phyloP scores from a whole-genome alignment of 2,329 filamentous ascomycete genomes.

The Bipolaris oryzae region DNA sequence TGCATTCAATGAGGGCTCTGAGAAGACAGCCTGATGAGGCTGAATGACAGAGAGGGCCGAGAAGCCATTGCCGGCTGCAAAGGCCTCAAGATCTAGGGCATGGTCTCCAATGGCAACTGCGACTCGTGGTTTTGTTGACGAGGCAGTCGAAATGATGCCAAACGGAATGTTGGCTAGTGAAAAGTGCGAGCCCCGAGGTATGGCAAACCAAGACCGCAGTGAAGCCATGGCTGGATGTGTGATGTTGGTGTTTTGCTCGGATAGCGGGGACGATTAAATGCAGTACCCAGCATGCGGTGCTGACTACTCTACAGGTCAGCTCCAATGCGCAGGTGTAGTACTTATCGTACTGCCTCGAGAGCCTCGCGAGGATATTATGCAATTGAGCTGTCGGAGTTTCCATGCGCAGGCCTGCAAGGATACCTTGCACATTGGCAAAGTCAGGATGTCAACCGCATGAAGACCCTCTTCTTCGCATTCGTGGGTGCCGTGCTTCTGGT shows the following conservation, averaged over 20 bases:
- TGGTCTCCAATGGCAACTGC: constrained; percentile 76
- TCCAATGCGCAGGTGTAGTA: not conserved
- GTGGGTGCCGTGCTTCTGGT: constrained; percentile 4
- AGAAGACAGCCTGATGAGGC: constrained; percentile 66
- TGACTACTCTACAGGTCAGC: not conserved
- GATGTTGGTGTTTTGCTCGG: not conserved
- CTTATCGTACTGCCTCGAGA: not conserved
- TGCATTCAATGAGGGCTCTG: constrained; percentile 69
- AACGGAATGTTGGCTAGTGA: constrained; percentile 83
- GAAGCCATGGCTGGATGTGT: constrained; percentile 37
- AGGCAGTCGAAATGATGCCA: constrained; percentile 73
- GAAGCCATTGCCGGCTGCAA: constrained; percentile 66
- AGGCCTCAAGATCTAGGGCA: constrained; percentile 70
- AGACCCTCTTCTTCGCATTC: constrained; percentile 3
- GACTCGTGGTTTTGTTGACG: constrained; percentile 63
- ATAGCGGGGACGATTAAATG: not conserved
- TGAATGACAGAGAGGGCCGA: constrained; percentile 62
- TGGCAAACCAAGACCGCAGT: constrained; percentile 62
- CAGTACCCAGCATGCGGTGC: not conserved
- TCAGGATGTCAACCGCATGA: constrained; percentile 23
- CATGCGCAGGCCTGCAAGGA: not conserved
- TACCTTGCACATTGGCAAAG: not conserved
- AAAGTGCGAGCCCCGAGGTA: constrained; percentile 68
- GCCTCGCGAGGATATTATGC: not conserved
- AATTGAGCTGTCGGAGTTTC: not conserved